Evolutionary conservation across 768 basidiomycete genomes (phyloP), one percentile per base, ranked within the genome.

Genomic region (Lactifluus pinguis): DNA sequence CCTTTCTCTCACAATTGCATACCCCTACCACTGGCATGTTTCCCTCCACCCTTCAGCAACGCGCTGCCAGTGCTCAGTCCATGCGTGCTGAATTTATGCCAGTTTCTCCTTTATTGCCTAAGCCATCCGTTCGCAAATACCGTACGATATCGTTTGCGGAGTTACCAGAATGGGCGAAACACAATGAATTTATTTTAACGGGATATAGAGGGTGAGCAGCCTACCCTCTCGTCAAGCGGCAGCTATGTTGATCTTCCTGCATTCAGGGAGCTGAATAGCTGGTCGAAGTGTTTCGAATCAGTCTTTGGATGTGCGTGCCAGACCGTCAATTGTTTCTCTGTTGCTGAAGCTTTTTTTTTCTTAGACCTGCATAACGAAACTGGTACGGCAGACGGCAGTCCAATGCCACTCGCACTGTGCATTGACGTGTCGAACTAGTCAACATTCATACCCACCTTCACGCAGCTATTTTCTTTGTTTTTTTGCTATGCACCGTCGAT

Each of bases 391-490:
- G 42, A 25, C 25, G 25, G 25, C 29, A 21, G 42, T 30, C 56
- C 44, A 41, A 41, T 53, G 34, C 51, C 61, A 34, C 49, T 10
- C 60, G 50, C 57, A 53, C 56, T 56, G 59, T 65, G 53, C 53
- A 39, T 67, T 61, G 53, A 61, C 49, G 55, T 44, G 11, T 53
- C 53, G 36, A 55, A 68, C 17, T 6, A 89, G 90, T 94, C 57
- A 95, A 95, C 73, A 91, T 94, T 50, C 87, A 92, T 72, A 87
- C 80, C 61, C 92, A 94, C 69, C 75, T 92, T 8, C 80, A 83
- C 75, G 89, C 84, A 30, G 83, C 85, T 34, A 68, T 81, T 4
- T 67, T 89, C 29, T 90, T 89, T 69, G 67, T 74, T 15, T 77
- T 78, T 69, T 72, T 87, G 55, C 74, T 86, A 39, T 67, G 69